Evolutionary conservation across 2,329 filamentous ascomycete genomes (phyloP), one percentile per base, ranked within the genome.

Genomic region (Neofusicoccum cordaticola): DNA sequence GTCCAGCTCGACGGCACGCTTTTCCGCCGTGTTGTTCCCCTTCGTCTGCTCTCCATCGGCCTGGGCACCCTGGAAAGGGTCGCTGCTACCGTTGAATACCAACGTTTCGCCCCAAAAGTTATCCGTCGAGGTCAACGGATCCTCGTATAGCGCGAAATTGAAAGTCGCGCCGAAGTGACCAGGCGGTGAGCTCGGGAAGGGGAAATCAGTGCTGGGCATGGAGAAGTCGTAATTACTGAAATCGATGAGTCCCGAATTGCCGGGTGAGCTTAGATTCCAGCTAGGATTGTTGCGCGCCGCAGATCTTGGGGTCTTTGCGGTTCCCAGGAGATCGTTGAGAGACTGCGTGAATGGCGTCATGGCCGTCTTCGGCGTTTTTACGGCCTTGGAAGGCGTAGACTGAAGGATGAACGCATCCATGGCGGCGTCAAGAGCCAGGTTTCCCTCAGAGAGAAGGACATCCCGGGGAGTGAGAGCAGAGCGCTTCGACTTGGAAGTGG

Each of bases 251-350:
- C 52, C 44, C 2, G 60, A n/a, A 15, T 53, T 58, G 22, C 22
- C 42, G 9, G 45, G 63, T 6, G 53, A 64, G 35, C 62, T 64
- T 3, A 64, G 37, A 9, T 37, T 15, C 62, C 62, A 64, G 34
- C 35, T 9, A 13, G 9, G 13, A 5, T 2, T 42, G 35, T 39
- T 44, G 13, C 45, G 48, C 34, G 35, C 27, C 7, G 57, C 27
- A 15, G 48, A 63, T 13, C 47, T 53, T 6, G 58, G 61, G 44
- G 47, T 60, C 12, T 56, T 66, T 11, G 63, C 48, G 3, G 64
- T 66, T 66, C 88, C 85, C 19, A 91, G 80, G 66, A 91, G 80
- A 69, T 89, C 84, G 68, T 84, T 85, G 41, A 92, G 82, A 22
- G 87, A 85, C 42, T 84, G 82, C 1, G 86, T 87, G 70, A 89